A percentile compares a stretch with the other conserved stretches of the same genome.
These are phyloP conservation scores for Cucurbita maxima DNA, from an alignment of 306 rosid genomes.

Conservation along the genomic window DNA sequence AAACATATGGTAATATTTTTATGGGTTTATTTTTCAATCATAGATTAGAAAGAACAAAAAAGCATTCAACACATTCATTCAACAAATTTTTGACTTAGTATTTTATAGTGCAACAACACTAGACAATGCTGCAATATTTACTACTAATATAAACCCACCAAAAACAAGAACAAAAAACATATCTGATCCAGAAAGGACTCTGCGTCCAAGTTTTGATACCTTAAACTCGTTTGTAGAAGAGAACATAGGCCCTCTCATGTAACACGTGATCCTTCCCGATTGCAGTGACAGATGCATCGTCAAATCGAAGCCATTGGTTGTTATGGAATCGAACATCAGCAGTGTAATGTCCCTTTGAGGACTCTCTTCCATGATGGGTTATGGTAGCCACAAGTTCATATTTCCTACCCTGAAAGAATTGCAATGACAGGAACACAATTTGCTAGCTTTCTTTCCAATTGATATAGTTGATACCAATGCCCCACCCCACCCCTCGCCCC, in stretches of 20 bases:
- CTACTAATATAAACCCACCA: background rate
- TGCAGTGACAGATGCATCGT: constrained; percentile 60
- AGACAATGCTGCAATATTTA: background rate
- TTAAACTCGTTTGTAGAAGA: constrained; percentile 60
- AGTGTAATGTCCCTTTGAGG: constrained; percentile 92
- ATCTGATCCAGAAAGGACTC: background rate
- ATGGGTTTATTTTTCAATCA: too few relatives aligned
- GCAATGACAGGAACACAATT: background rate
- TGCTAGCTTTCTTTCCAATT: background rate
- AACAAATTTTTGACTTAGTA: background rate
- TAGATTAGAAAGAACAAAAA: background rate
- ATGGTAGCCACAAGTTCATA: constrained; percentile 84
- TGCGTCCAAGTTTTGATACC: background rate
- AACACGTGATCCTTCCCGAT: constrained; percentile 54
- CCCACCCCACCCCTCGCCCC: too few relatives aligned
- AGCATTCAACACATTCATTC: background rate
- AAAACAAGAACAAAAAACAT: background rate
- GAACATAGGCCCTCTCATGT: constrained; percentile 88
- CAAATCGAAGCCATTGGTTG: constrained; percentile 73
- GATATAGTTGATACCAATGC: background rate
- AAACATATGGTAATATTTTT: background rate
- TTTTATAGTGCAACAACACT: background rate
- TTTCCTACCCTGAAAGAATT: constrained; percentile 53
- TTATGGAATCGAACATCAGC: constrained; percentile 59
- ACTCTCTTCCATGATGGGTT: constrained; percentile 89